These are phyloP conservation scores for Vaccinium myrtillus DNA, from an alignment of 148 eudicot genomes.

Conservation along the genomic window DNA sequence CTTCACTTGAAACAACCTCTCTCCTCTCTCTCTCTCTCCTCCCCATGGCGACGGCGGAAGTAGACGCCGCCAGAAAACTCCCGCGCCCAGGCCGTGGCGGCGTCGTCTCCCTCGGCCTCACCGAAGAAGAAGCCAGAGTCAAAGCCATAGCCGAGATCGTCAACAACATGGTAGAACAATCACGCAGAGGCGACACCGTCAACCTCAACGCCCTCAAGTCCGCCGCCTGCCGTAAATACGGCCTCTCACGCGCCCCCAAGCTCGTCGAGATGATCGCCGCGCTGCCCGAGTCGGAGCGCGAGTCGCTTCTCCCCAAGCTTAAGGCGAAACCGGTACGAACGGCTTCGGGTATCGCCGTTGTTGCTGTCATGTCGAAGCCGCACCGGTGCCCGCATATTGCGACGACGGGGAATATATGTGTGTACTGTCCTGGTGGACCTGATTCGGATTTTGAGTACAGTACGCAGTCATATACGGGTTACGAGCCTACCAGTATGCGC, in stretches of 20 bases:
- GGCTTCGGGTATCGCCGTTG: constrained; percentile 93
- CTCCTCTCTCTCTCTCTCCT: constrained; percentile 4
- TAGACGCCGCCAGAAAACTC: constrained; percentile 45
- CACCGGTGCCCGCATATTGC: constrained; percentile 97
- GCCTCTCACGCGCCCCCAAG: constrained; percentile 85
- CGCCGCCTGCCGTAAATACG: constrained; percentile 89
- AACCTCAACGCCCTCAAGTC: constrained; percentile 88
- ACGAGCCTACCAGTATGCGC: constrained; percentile 98
- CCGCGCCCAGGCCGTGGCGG: constrained; percentile 99
- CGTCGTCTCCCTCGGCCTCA: constrained; percentile 47
- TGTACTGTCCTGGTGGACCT: constrained; percentile 97
- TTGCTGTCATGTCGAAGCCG: constrained; percentile 98
- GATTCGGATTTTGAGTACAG: constrained; percentile 99
- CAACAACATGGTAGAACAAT: constrained; percentile 65
- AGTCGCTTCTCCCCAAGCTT: constrained; percentile 70
- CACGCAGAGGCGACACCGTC: constrained; percentile 63
- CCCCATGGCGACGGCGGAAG: constrained; percentile 54
- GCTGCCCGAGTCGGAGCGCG: constrained; percentile 74
- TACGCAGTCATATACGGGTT: constrained; percentile 94
- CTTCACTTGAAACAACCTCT: background rate
- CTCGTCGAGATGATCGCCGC: constrained; percentile 99
- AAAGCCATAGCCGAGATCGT: constrained; percentile 91
- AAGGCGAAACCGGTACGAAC: constrained; percentile 91
- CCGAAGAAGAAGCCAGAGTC: constrained; percentile 85
- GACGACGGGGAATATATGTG: constrained; percentile 95